phyloP scores from a whole-genome alignment of 2,329 filamentous ascomycete genomes.

The Bisporella sp. region DNA sequence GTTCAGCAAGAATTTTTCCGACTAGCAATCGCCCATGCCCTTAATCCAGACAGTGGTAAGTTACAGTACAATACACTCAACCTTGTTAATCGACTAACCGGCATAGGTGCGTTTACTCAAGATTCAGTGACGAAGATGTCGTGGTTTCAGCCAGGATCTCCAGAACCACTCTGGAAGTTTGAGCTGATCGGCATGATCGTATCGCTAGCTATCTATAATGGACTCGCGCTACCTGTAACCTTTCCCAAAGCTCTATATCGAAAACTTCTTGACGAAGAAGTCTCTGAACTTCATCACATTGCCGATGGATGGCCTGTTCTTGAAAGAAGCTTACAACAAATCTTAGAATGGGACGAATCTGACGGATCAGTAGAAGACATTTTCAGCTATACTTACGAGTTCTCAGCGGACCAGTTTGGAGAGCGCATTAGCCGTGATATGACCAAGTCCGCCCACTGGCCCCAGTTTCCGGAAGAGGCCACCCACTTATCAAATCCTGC shows the following conservation, averaged over 20 bases:
- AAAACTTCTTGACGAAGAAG: conserved; percentile 64
- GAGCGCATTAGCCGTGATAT: conserved; percentile 51
- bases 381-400: conserved; percentile 81
- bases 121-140: conserved; percentile 71
- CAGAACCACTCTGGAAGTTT: conserved; percentile 83
- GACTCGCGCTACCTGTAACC: conserved; percentile 81
- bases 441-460: conserved; percentile 39
- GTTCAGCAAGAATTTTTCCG: conserved; percentile 97
- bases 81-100: not conserved
- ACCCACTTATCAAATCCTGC: conserved; percentile 32
- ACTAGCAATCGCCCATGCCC: conserved; percentile 69
- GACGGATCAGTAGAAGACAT: conserved; percentile 74
- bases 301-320: conserved; percentile 83
- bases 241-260: conserved; percentile 82
- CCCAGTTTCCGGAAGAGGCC: conserved; percentile 36
- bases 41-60: conserved; percentile 67
- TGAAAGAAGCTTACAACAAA: conserved; percentile 61
- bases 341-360: conserved; percentile 70
- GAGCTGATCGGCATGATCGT: conserved; percentile 84
- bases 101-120: conserved; percentile 62
- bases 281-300: conserved; percentile 68
- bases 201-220: conserved; percentile 87
- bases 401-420: conserved; percentile 59
- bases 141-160: conserved; percentile 80
- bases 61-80: not conserved